phyloP scores from a whole-genome alignment of 2,329 filamentous ascomycete species.

The Grosmannia serpens region DNA sequence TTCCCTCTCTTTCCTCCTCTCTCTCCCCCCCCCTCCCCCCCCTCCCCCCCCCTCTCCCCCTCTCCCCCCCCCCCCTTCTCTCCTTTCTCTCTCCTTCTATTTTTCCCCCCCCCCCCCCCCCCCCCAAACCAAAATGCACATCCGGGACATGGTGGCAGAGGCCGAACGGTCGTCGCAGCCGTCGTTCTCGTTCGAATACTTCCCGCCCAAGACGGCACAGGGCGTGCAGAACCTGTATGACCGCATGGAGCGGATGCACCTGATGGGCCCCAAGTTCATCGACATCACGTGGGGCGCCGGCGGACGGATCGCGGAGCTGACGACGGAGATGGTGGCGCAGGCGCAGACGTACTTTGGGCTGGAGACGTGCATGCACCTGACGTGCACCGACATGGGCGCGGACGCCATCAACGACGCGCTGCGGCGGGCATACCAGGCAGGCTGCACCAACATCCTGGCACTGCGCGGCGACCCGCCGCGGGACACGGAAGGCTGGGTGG shows the following conservation, averaged over 20 bases:
- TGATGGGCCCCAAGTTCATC: constrained; percentile 78
- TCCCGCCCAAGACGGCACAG: constrained; percentile 93
- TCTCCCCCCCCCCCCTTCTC: no score
- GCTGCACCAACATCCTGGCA: constrained; percentile 94
- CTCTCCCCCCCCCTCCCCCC: no score
- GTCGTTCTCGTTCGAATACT: constrained; percentile 98
- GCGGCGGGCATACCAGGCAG: constrained; percentile 78
- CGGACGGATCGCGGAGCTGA: constrained; percentile 80
- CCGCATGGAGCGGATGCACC: constrained; percentile 94
- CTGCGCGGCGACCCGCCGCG: constrained; percentile 86
- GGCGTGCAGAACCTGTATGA: constrained; percentile 99
- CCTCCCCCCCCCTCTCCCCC: no score
- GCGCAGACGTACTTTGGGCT: constrained; percentile 91
- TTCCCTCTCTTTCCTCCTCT: no score
- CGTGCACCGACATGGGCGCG: constrained; percentile 94
- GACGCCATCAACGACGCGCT: constrained; percentile 86
- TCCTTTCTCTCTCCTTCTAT: background rate
- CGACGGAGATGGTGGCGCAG: constrained; percentile 94
- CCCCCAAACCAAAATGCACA: constrained; percentile 61
- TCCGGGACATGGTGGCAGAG: constrained; percentile 80
- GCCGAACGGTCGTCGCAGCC: constrained; percentile 68
- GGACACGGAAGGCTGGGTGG: constrained; percentile 89
- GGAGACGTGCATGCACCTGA: constrained; percentile 98
- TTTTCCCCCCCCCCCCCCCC: background rate
- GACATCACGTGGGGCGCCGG: constrained; percentile 98